Conservation (phyloP, 257 asterid genomes). For the Solanum sparsipilum region DNA sequence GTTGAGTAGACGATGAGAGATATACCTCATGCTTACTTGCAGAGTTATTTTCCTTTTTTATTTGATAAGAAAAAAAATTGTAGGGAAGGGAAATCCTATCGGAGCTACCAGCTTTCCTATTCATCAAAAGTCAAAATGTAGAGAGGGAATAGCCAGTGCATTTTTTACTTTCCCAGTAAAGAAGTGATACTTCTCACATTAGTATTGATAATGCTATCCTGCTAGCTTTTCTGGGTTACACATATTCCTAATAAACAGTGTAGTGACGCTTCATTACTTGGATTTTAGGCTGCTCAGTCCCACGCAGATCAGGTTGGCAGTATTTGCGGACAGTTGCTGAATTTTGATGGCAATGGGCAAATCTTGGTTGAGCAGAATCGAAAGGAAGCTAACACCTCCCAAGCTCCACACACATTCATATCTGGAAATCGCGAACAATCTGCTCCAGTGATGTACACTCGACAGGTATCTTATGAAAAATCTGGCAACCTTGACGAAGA, state of each 20-base stretch:
- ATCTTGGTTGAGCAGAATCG: slow-evolving; percentile 19
- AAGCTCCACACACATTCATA: slow-evolving; percentile 15
- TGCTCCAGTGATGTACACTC: slow-evolving; percentile 47
- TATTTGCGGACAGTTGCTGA: slow-evolving; percentile 28
- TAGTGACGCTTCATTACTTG: not conserved
- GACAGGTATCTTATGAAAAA: slow-evolving; percentile 41
- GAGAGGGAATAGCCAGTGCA: not conserved
- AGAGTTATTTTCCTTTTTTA: not conserved
- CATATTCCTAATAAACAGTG: not conserved
- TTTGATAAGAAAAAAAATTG: not conserved
- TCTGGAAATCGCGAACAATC: slow-evolving; percentile 34
- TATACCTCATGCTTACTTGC: not conserved
- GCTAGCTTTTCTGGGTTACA: not conserved
- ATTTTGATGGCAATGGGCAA: slow-evolving; percentile 17
- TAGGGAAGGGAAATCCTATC: not conserved
- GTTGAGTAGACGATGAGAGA: not conserved
- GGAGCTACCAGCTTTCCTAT: not conserved
- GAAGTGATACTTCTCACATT: not conserved
- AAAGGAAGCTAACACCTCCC: slow-evolving; percentile 19
- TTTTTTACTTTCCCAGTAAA: not conserved
- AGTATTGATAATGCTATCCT: not conserved
- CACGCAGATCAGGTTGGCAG: slow-evolving; percentile 43
- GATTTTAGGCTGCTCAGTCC: slow-evolving; percentile 59
- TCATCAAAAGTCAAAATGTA: not conserved
- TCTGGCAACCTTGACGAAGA: slow-evolving; percentile 36